Conservation (phyloP, 1,284 basidiomycete genomes). For the Leccinum pseudoinsigne region DNA sequence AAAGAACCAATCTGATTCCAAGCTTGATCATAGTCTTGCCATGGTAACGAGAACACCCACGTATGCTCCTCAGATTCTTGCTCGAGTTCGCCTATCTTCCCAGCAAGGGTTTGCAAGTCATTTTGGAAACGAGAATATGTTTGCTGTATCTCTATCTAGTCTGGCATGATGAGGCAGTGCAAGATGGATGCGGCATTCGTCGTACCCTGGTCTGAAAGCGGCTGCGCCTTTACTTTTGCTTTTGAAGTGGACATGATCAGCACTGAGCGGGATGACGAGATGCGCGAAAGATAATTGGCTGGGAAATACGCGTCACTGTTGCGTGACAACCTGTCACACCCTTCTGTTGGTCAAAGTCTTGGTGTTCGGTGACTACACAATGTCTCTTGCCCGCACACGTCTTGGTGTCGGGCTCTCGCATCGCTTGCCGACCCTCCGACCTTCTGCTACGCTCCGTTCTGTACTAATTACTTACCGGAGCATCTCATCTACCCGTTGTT, state of each 20-base stretch:
- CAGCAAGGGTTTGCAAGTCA: conserved; percentile 83
- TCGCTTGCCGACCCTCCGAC: conserved; percentile 30
- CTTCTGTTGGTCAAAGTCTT: conserved; percentile 16
- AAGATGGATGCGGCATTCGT: not conserved
- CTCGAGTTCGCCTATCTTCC: conserved; percentile 93
- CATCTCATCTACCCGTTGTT: conserved; percentile 26
- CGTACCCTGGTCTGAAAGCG: conserved; percentile 71
- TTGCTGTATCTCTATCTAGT: conserved; percentile 77
- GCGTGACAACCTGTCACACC: conserved; percentile 41
- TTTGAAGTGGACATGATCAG: conserved; percentile 41
- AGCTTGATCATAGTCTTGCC: conserved; percentile 8
- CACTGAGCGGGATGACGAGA: conserved; percentile 31
- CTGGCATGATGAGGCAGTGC: conserved; percentile 35
- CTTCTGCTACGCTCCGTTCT: conserved; percentile 33
- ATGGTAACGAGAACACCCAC: conserved; percentile 40
- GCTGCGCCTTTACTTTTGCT: conserved; percentile 52
- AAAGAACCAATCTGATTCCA: conserved; percentile 77
- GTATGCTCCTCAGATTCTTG: conserved; percentile 90
- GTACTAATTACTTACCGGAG: conserved; percentile 45
- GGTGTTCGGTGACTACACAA: conserved; percentile 36
- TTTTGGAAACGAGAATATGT: conserved; percentile 74
- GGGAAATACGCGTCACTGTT: conserved; percentile 26
- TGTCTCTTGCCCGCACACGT: conserved; percentile 47
- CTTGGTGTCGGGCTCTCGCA: conserved; percentile 35
- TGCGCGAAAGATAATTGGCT: conserved; percentile 53